Base-by-base conservation (phyloP, 1,139 yeast genomes). In the Geotrichum carabidarum region DNA sequence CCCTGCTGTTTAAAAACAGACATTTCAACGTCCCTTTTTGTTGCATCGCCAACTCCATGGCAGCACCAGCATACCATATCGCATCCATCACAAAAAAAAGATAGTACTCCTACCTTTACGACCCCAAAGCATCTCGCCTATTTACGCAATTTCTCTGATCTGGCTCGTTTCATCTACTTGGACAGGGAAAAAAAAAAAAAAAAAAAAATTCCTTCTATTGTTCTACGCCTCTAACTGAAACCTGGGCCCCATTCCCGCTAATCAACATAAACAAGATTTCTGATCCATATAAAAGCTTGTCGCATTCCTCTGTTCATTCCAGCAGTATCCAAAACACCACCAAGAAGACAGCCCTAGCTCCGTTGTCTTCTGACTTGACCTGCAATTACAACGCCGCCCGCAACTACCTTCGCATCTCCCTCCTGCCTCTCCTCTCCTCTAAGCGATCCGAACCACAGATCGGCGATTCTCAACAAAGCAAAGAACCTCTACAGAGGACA, bases 381-480 rank as follows among this genome's bases (percentile, higher is more conserved):
- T 8, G n/a, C 32, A n/a, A 34, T 12, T 32, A 45, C 35, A 36
- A 45, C 49, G 49, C 30, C 49, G 27, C 35, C 49, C 30, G n/a
- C 40, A 11, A 45, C 49, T 18, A 45, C 49, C 27, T 7, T 15
- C 30, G 35, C 17, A 31, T 35, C 41, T 15, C 14, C 40, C 34
- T 36, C 49, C 27, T 37, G 30, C 18, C 14, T 34, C 15, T 14
- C 12, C 34, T 34, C 49, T 17, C 49, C 49, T 14, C 8, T 6
- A 22, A 41, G 35, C 32, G 22, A 12, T 36, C 38, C 49, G 34
- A 17, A 42, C 34, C 49, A 34, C 42, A 27, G 49, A 45, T 35
- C 41, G 8, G 49, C 49, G n/a, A 22, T 43, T 43, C 34, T 45
- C 9, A 17, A 42, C 32, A 35, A 45, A 32, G 49, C 49, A 14